Conservation (phyloP, 345 rosid genomes). For the Excoecaria agallocha region DNA sequence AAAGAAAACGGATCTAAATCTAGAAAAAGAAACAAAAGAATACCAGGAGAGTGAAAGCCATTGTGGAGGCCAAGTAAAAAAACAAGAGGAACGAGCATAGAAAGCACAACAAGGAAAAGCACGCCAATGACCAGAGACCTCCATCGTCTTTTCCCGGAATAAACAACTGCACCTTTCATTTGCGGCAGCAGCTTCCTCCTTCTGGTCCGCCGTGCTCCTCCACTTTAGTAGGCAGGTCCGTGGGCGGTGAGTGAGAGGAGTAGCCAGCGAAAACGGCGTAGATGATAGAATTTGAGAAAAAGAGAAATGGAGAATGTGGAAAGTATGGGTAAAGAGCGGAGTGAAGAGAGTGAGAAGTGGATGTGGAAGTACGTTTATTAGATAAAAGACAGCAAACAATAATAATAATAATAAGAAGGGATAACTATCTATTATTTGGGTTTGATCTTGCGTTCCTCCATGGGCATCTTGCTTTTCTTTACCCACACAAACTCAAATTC, state of each 20-base stretch:
- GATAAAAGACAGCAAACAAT: background rate
- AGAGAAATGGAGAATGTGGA: background rate
- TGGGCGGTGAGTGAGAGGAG: background rate
- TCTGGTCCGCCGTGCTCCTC: constrained; percentile 18
- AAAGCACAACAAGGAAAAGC: constrained; percentile 75
- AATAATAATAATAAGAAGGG: background rate
- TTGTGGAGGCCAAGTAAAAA: constrained; percentile 82
- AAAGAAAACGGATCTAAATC: constrained; percentile 32
- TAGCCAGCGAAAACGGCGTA: background rate
- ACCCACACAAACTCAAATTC: constrained; percentile 16
- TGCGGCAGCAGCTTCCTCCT: constrained; percentile 9
- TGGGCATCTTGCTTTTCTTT: background rate
- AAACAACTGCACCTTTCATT: constrained; percentile 35
- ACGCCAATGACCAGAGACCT: constrained; percentile 65
- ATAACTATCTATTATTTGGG: background rate
- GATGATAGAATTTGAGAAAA: background rate
- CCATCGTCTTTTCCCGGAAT: constrained; percentile 71
- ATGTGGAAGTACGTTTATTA: too few species aligned
- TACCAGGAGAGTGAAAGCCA: constrained; percentile 63
- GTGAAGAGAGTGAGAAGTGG: background rate
- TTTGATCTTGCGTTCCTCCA: background rate
- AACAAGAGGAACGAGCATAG: constrained; percentile 93
- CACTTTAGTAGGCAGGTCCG: background rate
- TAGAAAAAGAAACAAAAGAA: constrained; percentile 1
- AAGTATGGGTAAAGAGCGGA: background rate